phyloP scores from a whole-genome alignment of 2,329 filamentous ascomycete species.

The Clonostachys rhizophaga region DNA sequence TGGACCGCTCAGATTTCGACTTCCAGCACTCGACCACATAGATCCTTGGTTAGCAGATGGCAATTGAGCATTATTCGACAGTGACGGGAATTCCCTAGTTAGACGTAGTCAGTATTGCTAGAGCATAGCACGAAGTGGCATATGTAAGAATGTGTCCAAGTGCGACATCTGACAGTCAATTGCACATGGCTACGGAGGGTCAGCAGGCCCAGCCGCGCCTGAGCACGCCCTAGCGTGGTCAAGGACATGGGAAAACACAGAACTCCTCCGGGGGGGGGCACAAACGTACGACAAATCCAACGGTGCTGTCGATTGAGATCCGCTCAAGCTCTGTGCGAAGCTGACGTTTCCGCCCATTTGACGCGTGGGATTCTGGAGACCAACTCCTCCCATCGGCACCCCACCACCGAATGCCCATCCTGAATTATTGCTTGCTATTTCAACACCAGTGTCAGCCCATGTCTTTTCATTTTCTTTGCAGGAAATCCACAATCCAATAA shows the following conservation, averaged over 20 bases:
- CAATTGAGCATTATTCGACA: constrained; percentile 57
- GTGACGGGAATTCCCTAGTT: constrained; percentile 58
- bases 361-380: constrained; percentile 46
- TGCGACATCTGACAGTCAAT: too few relatives aligned
- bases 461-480: not conserved
- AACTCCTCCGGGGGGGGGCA: too few relatives aligned
- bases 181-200: too few relatives aligned
- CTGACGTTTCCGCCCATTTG: constrained; percentile 57
- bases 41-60: constrained; percentile 41
- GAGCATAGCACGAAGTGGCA: too few relatives aligned
- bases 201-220: too few relatives aligned
- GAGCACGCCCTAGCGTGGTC: too few relatives aligned
- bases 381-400: constrained; percentile 54
- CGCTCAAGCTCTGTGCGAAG: constrained; percentile 62
- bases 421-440: constrained; percentile 42
- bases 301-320: constrained; percentile 57
- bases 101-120: too few relatives aligned
- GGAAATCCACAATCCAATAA: too few relatives aligned
- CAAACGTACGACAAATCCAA: constrained; percentile 60
- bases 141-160: too few relatives aligned
- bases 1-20: constrained; percentile 41
- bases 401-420: constrained; percentile 61
- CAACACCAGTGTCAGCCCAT: not conserved
- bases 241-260: constrained; percentile 3
- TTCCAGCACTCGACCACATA: constrained; percentile 48